Base-by-base conservation (phyloP, 768 basidiomycete genomes). In the Psilocybe sp. region DNA sequence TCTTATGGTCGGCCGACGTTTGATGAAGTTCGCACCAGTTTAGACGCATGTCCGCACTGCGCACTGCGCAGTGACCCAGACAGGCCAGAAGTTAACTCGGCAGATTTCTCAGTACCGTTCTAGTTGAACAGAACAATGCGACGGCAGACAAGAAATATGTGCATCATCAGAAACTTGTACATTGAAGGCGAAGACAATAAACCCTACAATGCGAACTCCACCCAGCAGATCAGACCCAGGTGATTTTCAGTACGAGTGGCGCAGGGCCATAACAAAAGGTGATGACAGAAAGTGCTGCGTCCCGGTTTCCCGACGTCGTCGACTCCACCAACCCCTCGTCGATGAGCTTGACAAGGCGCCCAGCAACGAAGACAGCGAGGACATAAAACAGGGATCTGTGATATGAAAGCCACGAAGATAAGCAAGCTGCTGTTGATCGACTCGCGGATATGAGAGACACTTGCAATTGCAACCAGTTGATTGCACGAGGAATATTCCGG, bases 231-330 rank as follows among this genome's bases (percentile, higher is more conserved):
- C 53, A 67, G 68, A 32, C 75, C 73, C 6, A 80, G 68, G 35
- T 65, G 69, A 50, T 70, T 76, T n/a, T 66, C 81, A 76, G 35
- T 75, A 74, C 7, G 76, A 72, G 33, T 64, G 59, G 46, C 56
- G 51, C 47, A 71, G 71, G 47, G 76, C 76, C 56, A 79, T 75
- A 55, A 78, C 70, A 63, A 79, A 64, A 37, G 64, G 67, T 20
- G 64, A 66, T 28, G 55, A 59, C 15, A 47, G 63, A 55, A 49
- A 62, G 57, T 62, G 37, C 37, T 40, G 41, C 64, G 41, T 66
- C 69, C n/a, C 58, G 54, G 49, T 49, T 46, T 19, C 36, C 51
- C 52, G 59, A 46, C 15, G 43, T 60, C 53, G 28, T 55, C 47
- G 34, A 49, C 46, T 44, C 51, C 40, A 15, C 45, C 15, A 46